Percentiles rank a stretch among this genome's conserved stretches.
These are phyloP conservation scores for Fomitopsis serialis DNA, from an alignment of 768 basidiomycete genomes.

Conservation along the genomic window DNA sequence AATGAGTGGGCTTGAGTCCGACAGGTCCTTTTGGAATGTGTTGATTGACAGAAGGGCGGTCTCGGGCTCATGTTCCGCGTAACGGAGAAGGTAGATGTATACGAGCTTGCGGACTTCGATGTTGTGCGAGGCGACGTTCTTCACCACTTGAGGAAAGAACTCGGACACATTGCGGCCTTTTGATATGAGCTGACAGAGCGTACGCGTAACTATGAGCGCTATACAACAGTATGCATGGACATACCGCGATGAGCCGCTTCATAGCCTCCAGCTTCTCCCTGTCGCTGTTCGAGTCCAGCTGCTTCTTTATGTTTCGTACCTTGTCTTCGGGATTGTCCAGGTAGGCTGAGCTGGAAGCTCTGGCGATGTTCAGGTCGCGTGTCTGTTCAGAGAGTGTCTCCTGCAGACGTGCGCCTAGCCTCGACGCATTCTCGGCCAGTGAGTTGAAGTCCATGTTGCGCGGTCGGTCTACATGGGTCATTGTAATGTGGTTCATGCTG, in stretches of 20 bases:
- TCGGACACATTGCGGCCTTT: slow-evolving; percentile 88
- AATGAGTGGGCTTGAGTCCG: slow-evolving; percentile 88
- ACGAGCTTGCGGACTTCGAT: slow-evolving; percentile 95
- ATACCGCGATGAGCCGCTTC: slow-evolving; percentile 89
- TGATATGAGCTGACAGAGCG: slow-evolving; percentile 69
- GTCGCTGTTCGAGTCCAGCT: slow-evolving; percentile 86
- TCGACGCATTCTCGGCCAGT: slow-evolving; percentile 78
- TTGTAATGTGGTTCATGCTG: background rate
- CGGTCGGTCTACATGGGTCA: background rate
- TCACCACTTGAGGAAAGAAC: slow-evolving; percentile 96
- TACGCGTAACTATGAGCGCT: background rate
- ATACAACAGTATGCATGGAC: slow-evolving; percentile 24
- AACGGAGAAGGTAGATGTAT: slow-evolving; percentile 94
- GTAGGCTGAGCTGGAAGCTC: slow-evolving; percentile 50
- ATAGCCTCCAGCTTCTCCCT: slow-evolving; percentile 91
- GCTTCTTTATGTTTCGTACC: slow-evolving; percentile 73
- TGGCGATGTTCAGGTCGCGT: slow-evolving; percentile 59
- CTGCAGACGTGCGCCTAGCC: slow-evolving; percentile 77
- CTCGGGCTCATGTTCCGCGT: slow-evolving; percentile 91
- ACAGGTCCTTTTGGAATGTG: slow-evolving; percentile 95
- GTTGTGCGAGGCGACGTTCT: slow-evolving; percentile 90
- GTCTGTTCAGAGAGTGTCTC: slow-evolving; percentile 81
- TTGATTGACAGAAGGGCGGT: slow-evolving; percentile 95
- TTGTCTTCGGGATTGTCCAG: slow-evolving; percentile 77
- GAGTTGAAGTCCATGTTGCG: slow-evolving; percentile 23